A percentile compares a stretch with the other conserved stretches of the same genome.
Conservation (phyloP, 1,139 yeast genomes). For the Saccharomycopsis hybrid region DNA sequence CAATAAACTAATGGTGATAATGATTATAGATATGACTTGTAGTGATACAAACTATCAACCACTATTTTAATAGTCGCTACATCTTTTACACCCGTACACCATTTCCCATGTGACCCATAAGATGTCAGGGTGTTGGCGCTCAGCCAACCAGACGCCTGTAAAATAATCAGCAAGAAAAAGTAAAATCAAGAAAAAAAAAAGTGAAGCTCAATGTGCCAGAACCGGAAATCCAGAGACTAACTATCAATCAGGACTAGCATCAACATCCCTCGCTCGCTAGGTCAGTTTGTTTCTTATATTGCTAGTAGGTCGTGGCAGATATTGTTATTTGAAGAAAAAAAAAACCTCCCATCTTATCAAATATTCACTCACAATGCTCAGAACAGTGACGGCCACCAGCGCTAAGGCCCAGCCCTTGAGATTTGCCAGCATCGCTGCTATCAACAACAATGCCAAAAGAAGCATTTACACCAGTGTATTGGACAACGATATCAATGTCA, state of each 20-base stretch:
- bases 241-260: not conserved
- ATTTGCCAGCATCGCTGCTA: not conserved
- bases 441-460: slow-evolving; percentile 9
- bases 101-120: not conserved
- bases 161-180: slow-evolving; percentile 1
- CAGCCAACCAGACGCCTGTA: slow-evolving; percentile 16
- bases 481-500: slow-evolving; percentile 63
- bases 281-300: not conserved
- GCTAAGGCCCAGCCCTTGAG: no score
- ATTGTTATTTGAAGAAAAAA: not conserved
- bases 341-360: not conserved
- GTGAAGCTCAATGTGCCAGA: not conserved
- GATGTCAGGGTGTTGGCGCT: not conserved
- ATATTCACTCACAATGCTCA: no score
- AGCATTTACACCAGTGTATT: slow-evolving; percentile 32
- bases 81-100: not conserved
- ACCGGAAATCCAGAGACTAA: not conserved
- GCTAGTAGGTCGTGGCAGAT: not conserved
- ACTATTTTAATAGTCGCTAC: not conserved
- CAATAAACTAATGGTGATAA: not conserved
- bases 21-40: not conserved
- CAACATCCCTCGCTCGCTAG: not conserved
- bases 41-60: not conserved
- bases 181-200: no score
- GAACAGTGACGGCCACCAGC: no score